Percentiles rank a stretch among this genome's conserved stretches.
Conservation (phyloP, 2,329 filamentous ascomycete species). For the Neofusicoccum ribis region DNA sequence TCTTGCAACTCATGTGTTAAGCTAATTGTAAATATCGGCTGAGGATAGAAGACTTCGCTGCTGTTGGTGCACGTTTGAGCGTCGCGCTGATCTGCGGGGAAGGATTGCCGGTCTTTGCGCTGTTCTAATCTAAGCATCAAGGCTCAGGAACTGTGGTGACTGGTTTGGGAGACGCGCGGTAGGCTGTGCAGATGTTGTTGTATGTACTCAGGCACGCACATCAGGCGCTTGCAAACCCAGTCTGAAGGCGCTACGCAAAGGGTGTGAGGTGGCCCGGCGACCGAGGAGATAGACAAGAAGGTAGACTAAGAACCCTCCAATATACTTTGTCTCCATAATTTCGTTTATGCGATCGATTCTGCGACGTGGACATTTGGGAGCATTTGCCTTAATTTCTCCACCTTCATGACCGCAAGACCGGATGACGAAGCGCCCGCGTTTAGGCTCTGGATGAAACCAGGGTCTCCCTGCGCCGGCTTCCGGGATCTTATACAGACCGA, state of each 20-base stretch:
- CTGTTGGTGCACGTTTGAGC: background rate
- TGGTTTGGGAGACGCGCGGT: no score
- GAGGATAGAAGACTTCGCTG: background rate
- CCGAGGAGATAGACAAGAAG: background rate
- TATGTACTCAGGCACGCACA: no score
- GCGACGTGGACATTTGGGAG: conserved; percentile 5
- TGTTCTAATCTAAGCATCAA: background rate
- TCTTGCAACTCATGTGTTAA: no score
- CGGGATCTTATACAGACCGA: background rate
- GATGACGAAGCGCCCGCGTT: conserved; percentile 3
- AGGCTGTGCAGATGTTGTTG: no score
- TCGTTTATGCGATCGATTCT: background rate
- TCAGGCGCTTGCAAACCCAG: no score
- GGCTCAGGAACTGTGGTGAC: background rate
- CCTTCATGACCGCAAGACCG: background rate
- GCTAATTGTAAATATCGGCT: no score
- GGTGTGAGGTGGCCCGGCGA: background rate
- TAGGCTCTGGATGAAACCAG: background rate
- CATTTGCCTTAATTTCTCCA: conserved; percentile 4
- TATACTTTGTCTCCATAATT: conserved; percentile 5
- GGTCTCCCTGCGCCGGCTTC: background rate
- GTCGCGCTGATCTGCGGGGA: background rate
- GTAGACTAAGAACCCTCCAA: background rate
- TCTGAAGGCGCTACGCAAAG: background rate
- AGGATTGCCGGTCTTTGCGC: background rate